Evolutionary conservation across 495 filamentous ascomycete genomes (phyloP), one percentile per base, ranked within the genome.

Genomic region (Cetradonia linearis): DNA sequence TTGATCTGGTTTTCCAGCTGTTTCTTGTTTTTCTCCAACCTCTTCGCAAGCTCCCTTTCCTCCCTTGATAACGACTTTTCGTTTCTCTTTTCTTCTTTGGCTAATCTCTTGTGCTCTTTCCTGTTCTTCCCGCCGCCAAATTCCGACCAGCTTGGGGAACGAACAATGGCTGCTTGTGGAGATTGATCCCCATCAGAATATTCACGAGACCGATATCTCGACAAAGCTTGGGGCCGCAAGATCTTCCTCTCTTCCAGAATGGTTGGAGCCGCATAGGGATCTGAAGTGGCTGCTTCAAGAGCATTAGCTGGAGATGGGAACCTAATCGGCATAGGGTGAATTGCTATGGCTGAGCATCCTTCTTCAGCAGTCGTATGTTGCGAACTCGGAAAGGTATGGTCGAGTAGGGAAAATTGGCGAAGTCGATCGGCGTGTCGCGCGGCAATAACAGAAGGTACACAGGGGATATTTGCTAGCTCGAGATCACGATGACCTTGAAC

Each of bases 391-490:
- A 60, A 68, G 5, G 67, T 70, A 37, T 68, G 59, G 0, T 68
- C 64, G 16, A 67, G 64, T 14, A 55, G 1, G n/a, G 63, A 59
- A 55, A 70, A 64, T 25, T 53, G 28, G 11, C 38, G 37, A 25
- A 68, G 59, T 34, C 67, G 56, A 27, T 66, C 53, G 7, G 64
- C 62, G 55, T 68, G 68, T 30, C 55, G 66, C 2, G 56, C 36
- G 16, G 61, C 66, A 44, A 70, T 62, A 27, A 44, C 44, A 31
- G 59, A 63, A 31, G 68, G 68, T 46, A 70, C 58, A 33, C 65
- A 64, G 50, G 68, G 68, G 16, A 69, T 64, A 14, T 58, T 34
- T 27, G 27, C 47, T 34, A 33, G 34, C 16, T 53, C 44, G 36
- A 61, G 37, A 28, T 61, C 56, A 11, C 33, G 54, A 60, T 55